Evolutionary conservation across 768 basidiomycete species (phyloP), one percentile per base, ranked within the genome.

Genomic region (Mycena albidolilacea): DNA sequence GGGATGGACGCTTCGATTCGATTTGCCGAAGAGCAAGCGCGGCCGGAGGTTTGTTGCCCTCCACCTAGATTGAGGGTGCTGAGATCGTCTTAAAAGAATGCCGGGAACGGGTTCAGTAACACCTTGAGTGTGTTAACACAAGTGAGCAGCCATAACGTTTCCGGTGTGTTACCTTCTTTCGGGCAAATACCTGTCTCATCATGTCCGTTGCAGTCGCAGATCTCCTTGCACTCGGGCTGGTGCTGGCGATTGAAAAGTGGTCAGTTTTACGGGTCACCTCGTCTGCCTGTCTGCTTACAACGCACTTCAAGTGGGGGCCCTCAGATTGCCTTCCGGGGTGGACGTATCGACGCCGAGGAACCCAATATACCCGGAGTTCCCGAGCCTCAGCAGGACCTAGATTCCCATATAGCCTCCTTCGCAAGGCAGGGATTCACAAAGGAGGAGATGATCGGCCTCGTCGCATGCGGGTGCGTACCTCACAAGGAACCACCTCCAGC

Each of bases 1-100:
- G 80, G 80, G 35, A 66, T 80, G 37, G 80, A 81, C 64, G 79
- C 75, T 0, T 80, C 79, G 1, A 76, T 81, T 38, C 70, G 74
- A 3, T 79, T 76, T 71, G 79, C 44, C n/a, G 67, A 69, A 78
- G 67, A 75, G 61, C 57, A 69, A 60, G 52, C 70, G 62, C 58
- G 46, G 30, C n/a, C 65, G n/a, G 50, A 75, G 70, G 50, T 59
- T 5, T 46, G 50, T 44, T n/a, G 23, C 21, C 21, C 64, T 39
- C 9, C 8, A 19, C 3, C 0, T 48, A 7, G 17, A 21, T 64
- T 30, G 30, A 30, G 30, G 2, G 30, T 37, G 8, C 11, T 35
- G 30, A 64, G 15, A 41, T 64, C 46, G 44, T 37, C 35, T 6
- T 14, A 1, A 14, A 9, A 64, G 63, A 37, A 64, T 37, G 63